Evolutionary conservation across 768 basidiomycete genomes (phyloP).

Genomic region (Phanerochaete sordida): DNA sequence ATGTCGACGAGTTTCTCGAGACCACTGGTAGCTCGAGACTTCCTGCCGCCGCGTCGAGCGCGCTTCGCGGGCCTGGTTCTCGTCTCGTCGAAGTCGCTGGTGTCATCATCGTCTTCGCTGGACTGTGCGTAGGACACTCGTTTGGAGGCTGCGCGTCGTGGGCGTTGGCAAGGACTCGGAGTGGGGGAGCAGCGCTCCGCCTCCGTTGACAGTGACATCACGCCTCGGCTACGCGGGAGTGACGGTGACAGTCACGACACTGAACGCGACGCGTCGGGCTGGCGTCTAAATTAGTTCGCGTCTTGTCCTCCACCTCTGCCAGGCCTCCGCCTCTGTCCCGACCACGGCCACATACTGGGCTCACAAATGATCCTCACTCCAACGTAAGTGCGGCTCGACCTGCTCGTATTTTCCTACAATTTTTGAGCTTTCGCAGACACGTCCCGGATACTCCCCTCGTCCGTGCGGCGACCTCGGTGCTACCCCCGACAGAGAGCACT

Average conservation of each 20-base stretch:
- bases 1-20: background rate
- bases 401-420: background rate
- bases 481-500: slow-evolving; percentile 26
- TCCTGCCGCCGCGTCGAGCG: background rate
- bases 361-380: background rate
- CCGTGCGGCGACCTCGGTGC: slow-evolving; percentile 27
- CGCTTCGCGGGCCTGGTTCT: background rate
- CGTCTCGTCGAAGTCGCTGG: background rate
- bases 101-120: background rate
- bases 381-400: background rate
- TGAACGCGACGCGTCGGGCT: slow-evolving; percentile 2
- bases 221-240: too few relatives aligned
- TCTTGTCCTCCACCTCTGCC: background rate
- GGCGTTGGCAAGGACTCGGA: too few relatives aligned
- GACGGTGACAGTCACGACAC: slow-evolving; percentile 1
- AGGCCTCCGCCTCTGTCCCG: background rate
- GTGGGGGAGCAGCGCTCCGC: too few relatives aligned
- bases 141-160: too few relatives aligned
- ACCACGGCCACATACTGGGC: background rate
- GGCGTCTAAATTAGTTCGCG: slow-evolving; percentile 3
- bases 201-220: too few relatives aligned
- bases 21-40: background rate
- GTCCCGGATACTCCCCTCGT: slow-evolving; percentile 20
- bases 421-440: slow-evolving; percentile 15
- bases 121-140: too few relatives aligned